Conservation (phyloP, 1,139 yeast species). For the Suhomyces anneliseae region DNA sequence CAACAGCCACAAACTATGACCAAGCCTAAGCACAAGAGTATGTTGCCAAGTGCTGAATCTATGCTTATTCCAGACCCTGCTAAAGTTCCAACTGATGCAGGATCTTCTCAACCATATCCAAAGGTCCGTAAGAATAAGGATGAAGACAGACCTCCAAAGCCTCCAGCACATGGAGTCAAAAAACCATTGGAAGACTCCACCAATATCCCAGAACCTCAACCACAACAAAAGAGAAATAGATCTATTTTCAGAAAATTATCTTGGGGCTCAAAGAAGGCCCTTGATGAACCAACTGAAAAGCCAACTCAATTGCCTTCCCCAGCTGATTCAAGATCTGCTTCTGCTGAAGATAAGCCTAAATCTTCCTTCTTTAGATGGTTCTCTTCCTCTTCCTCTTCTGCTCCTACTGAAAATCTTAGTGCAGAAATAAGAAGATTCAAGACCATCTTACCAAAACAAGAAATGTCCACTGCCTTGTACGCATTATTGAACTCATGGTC, state of each 20-base stretch:
- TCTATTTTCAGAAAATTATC: conserved; percentile 68
- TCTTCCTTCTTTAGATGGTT: conserved; percentile 47
- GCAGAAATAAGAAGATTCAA: conserved; percentile 37
- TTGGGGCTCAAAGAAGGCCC: conserved; percentile 48
- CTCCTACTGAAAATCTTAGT: conserved; percentile 5
- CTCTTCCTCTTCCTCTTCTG: conserved; percentile 25
- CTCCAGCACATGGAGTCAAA: conserved; percentile 15
- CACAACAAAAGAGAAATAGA: conserved; percentile 39
- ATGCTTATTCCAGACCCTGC: conserved; percentile 38
- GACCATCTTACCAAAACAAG: conserved; percentile 52
- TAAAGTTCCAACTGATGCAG: conserved; percentile 8
- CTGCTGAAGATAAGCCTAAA: conserved; percentile 35
- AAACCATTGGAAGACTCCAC: conserved; percentile 37
- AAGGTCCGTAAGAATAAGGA: conserved; percentile 25
- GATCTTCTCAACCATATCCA: conserved; percentile 27
- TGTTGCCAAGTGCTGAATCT: conserved; percentile 38
- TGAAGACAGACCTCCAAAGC: conserved; percentile 22
- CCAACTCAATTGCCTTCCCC: conserved; percentile 40
- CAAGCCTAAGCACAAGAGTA: conserved; percentile 22
- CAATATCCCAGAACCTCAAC: conserved; percentile 22
- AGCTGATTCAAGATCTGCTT: conserved; percentile 33
- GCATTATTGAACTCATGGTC: conserved; percentile 69
- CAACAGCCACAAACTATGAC: not conserved
- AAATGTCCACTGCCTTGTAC: conserved; percentile 63
- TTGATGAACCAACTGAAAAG: conserved; percentile 15